These are phyloP conservation scores for Colletotrichum eremochloae DNA, from an alignment of 2,329 filamentous ascomycete species.

Conservation along the genomic window DNA sequence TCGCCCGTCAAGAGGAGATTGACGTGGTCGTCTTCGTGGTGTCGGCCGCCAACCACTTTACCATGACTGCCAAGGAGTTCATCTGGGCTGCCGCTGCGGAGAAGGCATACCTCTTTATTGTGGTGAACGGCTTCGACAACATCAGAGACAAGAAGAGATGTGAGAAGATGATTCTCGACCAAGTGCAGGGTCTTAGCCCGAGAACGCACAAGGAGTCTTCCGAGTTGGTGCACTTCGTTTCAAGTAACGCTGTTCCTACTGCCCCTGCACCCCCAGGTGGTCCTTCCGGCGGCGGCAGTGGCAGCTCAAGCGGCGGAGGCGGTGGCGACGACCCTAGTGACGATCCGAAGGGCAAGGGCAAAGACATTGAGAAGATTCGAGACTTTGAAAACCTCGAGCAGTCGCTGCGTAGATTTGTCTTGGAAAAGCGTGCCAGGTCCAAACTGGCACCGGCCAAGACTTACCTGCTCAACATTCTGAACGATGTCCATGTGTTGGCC, in stretches of 20 bases:
- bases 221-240: slow-evolving; percentile 97
- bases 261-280: slow-evolving; percentile 69
- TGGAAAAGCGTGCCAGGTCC: slow-evolving; percentile 94
- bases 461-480: slow-evolving; percentile 92
- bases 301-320: slow-evolving; percentile 68
- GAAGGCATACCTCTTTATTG: slow-evolving; percentile 99
- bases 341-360: slow-evolving; percentile 82
- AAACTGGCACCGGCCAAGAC: slow-evolving; percentile 97
- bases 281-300: slow-evolving; percentile 66
- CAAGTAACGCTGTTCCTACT: slow-evolving; percentile 92
- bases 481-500: slow-evolving; percentile 86
- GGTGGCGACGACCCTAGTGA: slow-evolving; percentile 67
- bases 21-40: slow-evolving; percentile 99
- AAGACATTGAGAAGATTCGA: slow-evolving; percentile 86
- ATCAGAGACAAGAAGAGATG: slow-evolving; percentile 93
- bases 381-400: slow-evolving; percentile 93
- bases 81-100: slow-evolving; percentile 95
- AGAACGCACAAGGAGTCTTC: slow-evolving; percentile 91
- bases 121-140: slow-evolving; percentile 93
- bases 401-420: slow-evolving; percentile 89
- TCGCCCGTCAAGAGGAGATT: slow-evolving; percentile 97
- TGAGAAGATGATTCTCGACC: slow-evolving; percentile 92
- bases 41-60: slow-evolving; percentile 97
- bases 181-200: slow-evolving; percentile 88
- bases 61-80: slow-evolving; percentile 96